Percentiles rank a stretch among this genome's conserved stretches.
These are phyloP conservation scores for Blepharisma undulans DNA, from an alignment of 169 alveolate genomes.

Conservation along the genomic window DNA sequence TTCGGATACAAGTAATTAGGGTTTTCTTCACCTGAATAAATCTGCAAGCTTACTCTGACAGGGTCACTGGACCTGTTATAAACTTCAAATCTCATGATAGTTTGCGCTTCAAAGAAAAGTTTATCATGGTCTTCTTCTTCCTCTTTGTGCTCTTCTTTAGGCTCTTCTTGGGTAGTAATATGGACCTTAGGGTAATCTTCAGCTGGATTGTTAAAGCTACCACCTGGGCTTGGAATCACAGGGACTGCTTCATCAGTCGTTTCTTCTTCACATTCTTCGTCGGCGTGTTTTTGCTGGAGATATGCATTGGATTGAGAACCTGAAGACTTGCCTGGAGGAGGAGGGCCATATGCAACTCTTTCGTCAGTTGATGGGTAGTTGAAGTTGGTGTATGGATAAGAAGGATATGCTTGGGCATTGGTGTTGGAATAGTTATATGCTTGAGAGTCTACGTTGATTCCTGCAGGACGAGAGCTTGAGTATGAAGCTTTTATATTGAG, in stretches of 20 bases:
- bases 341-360: neutral
- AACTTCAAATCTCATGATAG: conserved; percentile 9
- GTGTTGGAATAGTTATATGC: neutral
- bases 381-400: neutral
- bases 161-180: neutral
- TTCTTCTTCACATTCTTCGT: neutral
- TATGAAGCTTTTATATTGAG: neutral
- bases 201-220: neutral
- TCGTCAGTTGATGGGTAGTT: neutral
- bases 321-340: neutral
- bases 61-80: neutral
- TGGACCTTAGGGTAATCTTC: neutral
- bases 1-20: neutral
- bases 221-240: neutral
- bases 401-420: neutral
- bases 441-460: neutral
- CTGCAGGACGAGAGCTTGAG: neutral
- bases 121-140: conserved; percentile 1
- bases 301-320: neutral
- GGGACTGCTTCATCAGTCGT: neutral
- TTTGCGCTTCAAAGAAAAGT: neutral
- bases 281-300: neutral
- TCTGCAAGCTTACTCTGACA: neutral
- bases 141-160: neutral
- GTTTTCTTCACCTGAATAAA: neutral